Evolutionary conservation across 1,284 basidiomycete genomes (phyloP).

Genomic region (Moniliophthora roreri): DNA sequence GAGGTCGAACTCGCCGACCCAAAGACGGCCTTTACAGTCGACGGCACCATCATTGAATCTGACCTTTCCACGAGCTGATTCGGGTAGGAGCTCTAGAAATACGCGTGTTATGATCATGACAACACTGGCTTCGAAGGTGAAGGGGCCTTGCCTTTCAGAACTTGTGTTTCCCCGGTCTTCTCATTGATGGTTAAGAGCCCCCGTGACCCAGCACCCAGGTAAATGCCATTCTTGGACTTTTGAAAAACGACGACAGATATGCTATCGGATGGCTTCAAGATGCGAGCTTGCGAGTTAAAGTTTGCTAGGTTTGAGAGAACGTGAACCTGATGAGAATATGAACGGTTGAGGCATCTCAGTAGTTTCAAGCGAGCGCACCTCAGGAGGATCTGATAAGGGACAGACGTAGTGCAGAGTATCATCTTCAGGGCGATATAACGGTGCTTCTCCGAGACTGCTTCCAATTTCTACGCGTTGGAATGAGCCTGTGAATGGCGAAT

Average conservation of each 20-base stretch:
- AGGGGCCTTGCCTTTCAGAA: neutral
- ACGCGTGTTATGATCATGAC: no score
- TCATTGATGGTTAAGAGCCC: neutral
- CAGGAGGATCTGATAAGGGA: conserved; percentile 4
- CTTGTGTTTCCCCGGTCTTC: neutral
- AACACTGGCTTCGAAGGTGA: neutral
- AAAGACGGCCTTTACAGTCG: conserved; percentile 5
- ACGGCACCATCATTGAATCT: conserved; percentile 7
- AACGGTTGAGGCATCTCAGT: neutral
- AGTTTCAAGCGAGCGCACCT: neutral
- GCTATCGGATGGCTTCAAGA: neutral
- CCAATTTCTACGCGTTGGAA: neutral
- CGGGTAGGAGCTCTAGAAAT: conserved; percentile 1
- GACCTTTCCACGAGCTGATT: neutral
- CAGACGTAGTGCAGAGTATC: conserved; percentile 5
- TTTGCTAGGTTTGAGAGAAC: neutral
- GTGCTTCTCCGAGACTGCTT: conserved; percentile 2
- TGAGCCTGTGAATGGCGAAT: neutral
- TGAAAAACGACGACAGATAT: neutral
- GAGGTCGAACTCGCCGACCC: conserved; percentile 1
- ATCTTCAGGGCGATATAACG: conserved; percentile 5
- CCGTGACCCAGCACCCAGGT: neutral
- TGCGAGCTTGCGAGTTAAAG: neutral
- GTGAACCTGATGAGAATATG: neutral
- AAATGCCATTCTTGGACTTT: neutral